These are phyloP conservation scores for Gracilaria domingensis DNA, from an alignment of 23 red algal genomes.

Conservation along the genomic window DNA sequence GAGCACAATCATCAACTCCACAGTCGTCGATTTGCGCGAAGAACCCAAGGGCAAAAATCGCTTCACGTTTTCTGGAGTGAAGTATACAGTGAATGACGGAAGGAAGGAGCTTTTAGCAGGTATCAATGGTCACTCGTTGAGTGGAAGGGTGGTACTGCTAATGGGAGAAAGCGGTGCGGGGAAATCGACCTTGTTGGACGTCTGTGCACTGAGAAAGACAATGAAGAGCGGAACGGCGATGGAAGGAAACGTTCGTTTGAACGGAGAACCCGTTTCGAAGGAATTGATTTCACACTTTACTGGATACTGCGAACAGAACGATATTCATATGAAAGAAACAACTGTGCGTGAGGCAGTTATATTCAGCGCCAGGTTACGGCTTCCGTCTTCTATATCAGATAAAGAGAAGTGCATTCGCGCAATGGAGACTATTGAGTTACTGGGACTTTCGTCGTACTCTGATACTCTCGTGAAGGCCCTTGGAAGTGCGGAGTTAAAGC, in stretches of 20 bases:
- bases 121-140: conserved; percentile 67
- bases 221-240: conserved; percentile 57
- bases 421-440: conserved; percentile 73
- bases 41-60: conserved; percentile 1
- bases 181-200: conserved; percentile 92
- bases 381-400: conserved; percentile 54
- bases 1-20: neutral
- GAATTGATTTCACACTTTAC: conserved; percentile 59
- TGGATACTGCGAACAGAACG: conserved; percentile 95
- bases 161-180: conserved; percentile 90
- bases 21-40: neutral
- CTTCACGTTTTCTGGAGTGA: conserved; percentile 62
- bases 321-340: conserved; percentile 88
- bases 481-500: conserved; percentile 58
- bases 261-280: conserved; percentile 54
- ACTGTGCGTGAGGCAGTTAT: conserved; percentile 84
- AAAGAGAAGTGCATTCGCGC: conserved; percentile 52
- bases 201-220: conserved; percentile 90
- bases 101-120: conserved; percentile 68
- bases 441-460: conserved; percentile 57
- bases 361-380: conserved; percentile 86
- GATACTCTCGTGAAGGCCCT: conserved; percentile 72
- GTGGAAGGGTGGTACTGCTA: conserved; percentile 75
- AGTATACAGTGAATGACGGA: conserved; percentile 65
- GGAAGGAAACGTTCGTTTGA: conserved; percentile 74